phyloP scores from a whole-genome alignment of 192 early-diverging fungal species.

The Dispira parvispora region DNA sequence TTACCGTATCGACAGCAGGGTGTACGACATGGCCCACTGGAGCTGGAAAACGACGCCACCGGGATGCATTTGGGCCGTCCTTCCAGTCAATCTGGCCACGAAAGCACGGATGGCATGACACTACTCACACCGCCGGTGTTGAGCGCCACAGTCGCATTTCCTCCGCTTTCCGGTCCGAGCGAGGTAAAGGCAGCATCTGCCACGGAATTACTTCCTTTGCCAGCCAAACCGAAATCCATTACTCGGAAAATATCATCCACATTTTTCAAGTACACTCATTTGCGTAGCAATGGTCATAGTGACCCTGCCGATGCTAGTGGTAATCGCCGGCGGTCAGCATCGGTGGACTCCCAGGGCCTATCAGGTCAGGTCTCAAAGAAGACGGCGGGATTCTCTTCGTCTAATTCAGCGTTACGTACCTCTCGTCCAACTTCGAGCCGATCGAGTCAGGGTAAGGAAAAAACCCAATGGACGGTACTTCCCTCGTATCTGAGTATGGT shows the following conservation, averaged over 20 bases:
- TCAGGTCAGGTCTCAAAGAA: background rate
- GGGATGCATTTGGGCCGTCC: no score
- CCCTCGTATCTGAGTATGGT: background rate
- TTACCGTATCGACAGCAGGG: no score
- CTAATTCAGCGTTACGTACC: background rate
- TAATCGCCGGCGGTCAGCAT: background rate
- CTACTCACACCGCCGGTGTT: no score
- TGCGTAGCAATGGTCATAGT: background rate
- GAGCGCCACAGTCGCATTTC: no score
- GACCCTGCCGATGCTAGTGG: background rate
- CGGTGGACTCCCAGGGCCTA: background rate
- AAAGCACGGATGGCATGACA: no score
- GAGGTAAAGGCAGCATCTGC: no score
- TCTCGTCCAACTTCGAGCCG: background rate
- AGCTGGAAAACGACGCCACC: no score
- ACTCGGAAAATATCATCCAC: background rate
- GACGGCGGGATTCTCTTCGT: background rate
- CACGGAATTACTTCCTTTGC: background rate
- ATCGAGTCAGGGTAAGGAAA: background rate
- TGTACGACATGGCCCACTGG: no score
- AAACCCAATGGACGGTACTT: background rate
- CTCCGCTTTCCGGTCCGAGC: no score
- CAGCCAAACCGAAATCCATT: background rate
- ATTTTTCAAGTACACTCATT: conserved; percentile 5
- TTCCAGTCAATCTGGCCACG: no score